These are phyloP conservation scores for Alectoria sarmentosa DNA, from an alignment of 495 filamentous ascomycete species.

Conservation along the genomic window DNA sequence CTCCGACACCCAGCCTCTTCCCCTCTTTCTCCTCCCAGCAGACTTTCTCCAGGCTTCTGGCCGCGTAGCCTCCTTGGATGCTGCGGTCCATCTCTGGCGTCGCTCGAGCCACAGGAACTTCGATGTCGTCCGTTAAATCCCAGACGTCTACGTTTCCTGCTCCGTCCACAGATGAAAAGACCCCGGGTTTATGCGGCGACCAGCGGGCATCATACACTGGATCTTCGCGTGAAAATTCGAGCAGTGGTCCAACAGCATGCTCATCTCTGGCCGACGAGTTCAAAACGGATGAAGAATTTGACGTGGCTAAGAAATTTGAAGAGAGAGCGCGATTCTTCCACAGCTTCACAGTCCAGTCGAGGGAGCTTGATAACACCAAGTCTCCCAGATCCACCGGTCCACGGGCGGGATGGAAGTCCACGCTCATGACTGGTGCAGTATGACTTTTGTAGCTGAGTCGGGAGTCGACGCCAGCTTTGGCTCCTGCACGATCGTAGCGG, in stretches of 20 bases:
- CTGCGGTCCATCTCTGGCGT: conserved; percentile 49
- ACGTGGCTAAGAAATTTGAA: conserved; percentile 48
- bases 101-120: conserved; percentile 77
- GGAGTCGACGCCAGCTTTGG: conserved; percentile 88
- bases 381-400: conserved; percentile 95
- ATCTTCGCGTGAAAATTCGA: conserved; percentile 89
- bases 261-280: conserved; percentile 33
- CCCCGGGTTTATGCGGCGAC: conserved; percentile 84
- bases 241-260: conserved; percentile 49
- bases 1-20: conserved; percentile 76
- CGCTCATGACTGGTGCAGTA: conserved; percentile 88
- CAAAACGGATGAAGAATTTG: conserved; percentile 31
- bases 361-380: conserved; percentile 71
- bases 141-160: conserved; percentile 90
- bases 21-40: conserved; percentile 91
- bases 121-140: conserved; percentile 87
- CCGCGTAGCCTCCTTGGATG: conserved; percentile 53
- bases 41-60: conserved; percentile 81
- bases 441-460: conserved; percentile 82
- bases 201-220: conserved; percentile 93
- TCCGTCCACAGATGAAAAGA: conserved; percentile 91
- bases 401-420: conserved; percentile 87
- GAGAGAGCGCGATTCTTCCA: conserved; percentile 86
- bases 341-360: conserved; percentile 96
- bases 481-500: conserved; percentile 91